Base-by-base conservation (phyloP, 1,139 yeast species). In the Kurtzmaniella natalensis region DNA sequence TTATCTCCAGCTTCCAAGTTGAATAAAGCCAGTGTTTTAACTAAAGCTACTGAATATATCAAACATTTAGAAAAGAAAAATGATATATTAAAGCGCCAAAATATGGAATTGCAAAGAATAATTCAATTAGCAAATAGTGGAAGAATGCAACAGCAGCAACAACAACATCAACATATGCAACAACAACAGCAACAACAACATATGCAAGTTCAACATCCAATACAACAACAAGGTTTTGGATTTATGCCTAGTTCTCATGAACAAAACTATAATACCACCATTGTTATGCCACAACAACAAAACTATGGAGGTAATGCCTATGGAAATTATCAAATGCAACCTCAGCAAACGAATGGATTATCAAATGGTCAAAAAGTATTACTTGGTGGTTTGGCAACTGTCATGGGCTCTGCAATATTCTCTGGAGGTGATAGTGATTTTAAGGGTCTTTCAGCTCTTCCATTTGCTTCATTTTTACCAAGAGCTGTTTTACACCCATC, bases 41-140 rank as follows among this genome's bases (percentile, higher is more conserved):
- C 87, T 33, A 86, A 88, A 53, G 95, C 96, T 4, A 84, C 94
- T 2, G 96, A 88, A 56, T 89, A 88, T 51, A 88, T 89, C 47
- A 72, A 75, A 46, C 95, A 88, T 57, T 68, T 89, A 51, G 94
- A 88, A 51, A 58, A 61, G 35, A 82, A 83, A 48, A 86, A 86
- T 53, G 72, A 68, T 2, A 46, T 60, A 13, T 64, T 85, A 45
- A 63, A 59, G 41, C 63, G 67, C 36, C 89, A 85, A 48, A 73
- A 78, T 45, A 51, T 61, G 4, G 67, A 64, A 26, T 61, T 82
- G 44, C 74, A 70, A 43, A 57, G 55, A 34, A 45, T 66, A 42
- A 53, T 62, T 33, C 55, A 55, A 32, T 53, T 55, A 21, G 64
- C 64, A 10, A 59, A 52, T 37, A 34, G 49, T 35, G 45, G 41